These are phyloP conservation scores for Artemisia argyi DNA, from an alignment of 129 eudicot species.

Conservation along the genomic window DNA sequence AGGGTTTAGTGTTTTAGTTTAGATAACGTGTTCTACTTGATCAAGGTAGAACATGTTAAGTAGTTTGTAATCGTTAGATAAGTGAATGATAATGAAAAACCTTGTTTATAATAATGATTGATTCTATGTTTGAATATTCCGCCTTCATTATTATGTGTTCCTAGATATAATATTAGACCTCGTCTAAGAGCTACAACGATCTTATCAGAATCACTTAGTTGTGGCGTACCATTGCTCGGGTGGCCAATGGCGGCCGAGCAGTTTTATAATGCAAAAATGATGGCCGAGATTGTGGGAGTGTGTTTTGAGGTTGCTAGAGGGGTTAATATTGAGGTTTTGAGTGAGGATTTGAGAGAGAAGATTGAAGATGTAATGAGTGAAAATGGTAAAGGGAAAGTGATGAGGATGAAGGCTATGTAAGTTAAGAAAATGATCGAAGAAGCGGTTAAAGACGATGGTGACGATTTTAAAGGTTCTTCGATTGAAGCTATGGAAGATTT, in stretches of 20 bases:
- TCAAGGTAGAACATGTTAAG: no score
- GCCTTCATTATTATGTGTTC: no score
- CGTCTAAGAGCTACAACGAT: no score
- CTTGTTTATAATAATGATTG: no score
- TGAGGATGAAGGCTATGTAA: constrained; percentile 44
- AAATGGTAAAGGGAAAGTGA: constrained; percentile 37
- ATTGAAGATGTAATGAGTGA: constrained; percentile 55
- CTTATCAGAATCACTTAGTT: no score
- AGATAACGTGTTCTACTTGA: no score
- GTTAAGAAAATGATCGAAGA: constrained; percentile 37
- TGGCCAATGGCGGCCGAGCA: constrained; percentile 74
- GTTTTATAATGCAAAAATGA: constrained; percentile 47
- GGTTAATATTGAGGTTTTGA: constrained; percentile 39
- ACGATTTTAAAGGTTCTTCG: constrained; percentile 49
- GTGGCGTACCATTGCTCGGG: constrained; percentile 56
- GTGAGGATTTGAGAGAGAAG: constrained; percentile 48
- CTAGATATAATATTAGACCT: no score
- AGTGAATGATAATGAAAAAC: no score
- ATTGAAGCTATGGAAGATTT: constrained; percentile 58
- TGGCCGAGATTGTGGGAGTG: constrained; percentile 48
- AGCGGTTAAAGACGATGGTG: constrained; percentile 34
- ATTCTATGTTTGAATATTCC: no score
- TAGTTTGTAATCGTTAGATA: no score
- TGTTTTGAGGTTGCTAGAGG: constrained; percentile 70
- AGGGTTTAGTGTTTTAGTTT: no score